Evolutionary conservation across 2,329 filamentous ascomycete species (phyloP).

Genomic region (Pseudogymnoascus sp.): DNA sequence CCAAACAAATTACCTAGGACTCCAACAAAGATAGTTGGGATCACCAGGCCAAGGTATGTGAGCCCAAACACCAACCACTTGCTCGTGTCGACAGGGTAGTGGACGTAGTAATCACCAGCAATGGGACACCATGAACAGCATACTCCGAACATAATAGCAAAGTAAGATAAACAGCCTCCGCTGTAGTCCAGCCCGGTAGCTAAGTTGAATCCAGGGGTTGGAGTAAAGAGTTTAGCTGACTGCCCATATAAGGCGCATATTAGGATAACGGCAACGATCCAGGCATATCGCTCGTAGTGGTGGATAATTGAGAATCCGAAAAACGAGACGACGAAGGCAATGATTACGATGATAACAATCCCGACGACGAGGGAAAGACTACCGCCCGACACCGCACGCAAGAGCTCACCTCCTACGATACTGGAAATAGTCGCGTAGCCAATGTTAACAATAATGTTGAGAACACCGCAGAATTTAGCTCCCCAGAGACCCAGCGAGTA

Average conservation of each 20-base stretch:
- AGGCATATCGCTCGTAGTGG: constrained; percentile 49
- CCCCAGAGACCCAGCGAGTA: constrained; percentile 28
- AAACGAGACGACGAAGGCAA: constrained; percentile 51
- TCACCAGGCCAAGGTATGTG: constrained; percentile 39
- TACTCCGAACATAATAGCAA: constrained; percentile 9
- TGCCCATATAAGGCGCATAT: constrained; percentile 17
- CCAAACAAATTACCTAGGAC: constrained; percentile 8
- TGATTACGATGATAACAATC: constrained; percentile 51
- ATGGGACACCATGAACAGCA: constrained; percentile 37
- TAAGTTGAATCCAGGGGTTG: constrained; percentile 10
- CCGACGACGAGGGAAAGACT: constrained; percentile 47
- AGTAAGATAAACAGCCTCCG: constrained; percentile 12
- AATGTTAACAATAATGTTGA: constrained; percentile 31
- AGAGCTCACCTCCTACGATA: constrained; percentile 51
- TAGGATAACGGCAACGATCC: constrained; percentile 45
- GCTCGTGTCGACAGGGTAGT: constrained; percentile 39
- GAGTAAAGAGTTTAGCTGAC: constrained; percentile 16
- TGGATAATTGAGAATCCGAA: constrained; percentile 51
- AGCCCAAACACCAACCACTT: constrained; percentile 40
- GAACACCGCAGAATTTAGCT: constrained; percentile 23
- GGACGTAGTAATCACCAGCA: constrained; percentile 38
- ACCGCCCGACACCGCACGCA: constrained; percentile 44
- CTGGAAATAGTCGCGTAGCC: constrained; percentile 55
- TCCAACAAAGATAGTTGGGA: constrained; percentile 32
- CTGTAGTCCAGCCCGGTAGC: constrained; percentile 12